A percentile compares a stretch with the other conserved stretches of the same genome.
Evolutionary conservation across 495 filamentous ascomycete species (phyloP).

Genomic region (Daldinia concentrica): DNA sequence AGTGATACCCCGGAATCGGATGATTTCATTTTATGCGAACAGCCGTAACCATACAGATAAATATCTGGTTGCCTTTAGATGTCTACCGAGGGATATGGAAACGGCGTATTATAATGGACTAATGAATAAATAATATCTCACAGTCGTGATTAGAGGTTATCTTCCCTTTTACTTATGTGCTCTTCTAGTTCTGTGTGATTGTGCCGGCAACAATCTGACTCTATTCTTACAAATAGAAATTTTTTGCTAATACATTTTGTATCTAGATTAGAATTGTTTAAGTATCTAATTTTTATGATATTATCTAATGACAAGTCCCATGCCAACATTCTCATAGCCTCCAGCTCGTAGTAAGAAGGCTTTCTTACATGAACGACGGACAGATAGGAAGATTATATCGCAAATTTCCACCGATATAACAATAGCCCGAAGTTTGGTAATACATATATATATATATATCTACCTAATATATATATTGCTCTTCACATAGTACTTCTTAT

Average conservation of each 20-base stretch:
- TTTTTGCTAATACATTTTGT: neutral
- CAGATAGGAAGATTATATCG: neutral
- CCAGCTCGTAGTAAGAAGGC: neutral
- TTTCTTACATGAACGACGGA: neutral
- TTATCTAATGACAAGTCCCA: neutral
- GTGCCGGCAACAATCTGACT: neutral
- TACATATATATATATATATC: neutral
- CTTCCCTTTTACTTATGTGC: neutral
- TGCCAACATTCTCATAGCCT: neutral
- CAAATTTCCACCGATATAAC: no score
- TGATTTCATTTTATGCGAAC: conserved; percentile 21
- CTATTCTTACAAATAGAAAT: neutral
- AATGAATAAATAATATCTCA: neutral
- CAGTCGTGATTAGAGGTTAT: neutral
- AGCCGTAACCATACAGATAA: neutral
- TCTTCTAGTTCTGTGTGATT: neutral
- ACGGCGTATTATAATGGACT: neutral
- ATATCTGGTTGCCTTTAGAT: neutral
- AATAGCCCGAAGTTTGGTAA: neutral
- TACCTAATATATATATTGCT: neutral
- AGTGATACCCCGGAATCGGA: conserved; percentile 44
- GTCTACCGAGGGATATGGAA: neutral
- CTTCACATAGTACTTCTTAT: neutral
- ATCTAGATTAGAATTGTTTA: neutral
- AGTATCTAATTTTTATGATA: neutral